Evolutionary conservation across 495 filamentous ascomycete species (phyloP).

Genomic region (Penicillium antarcticum): DNA sequence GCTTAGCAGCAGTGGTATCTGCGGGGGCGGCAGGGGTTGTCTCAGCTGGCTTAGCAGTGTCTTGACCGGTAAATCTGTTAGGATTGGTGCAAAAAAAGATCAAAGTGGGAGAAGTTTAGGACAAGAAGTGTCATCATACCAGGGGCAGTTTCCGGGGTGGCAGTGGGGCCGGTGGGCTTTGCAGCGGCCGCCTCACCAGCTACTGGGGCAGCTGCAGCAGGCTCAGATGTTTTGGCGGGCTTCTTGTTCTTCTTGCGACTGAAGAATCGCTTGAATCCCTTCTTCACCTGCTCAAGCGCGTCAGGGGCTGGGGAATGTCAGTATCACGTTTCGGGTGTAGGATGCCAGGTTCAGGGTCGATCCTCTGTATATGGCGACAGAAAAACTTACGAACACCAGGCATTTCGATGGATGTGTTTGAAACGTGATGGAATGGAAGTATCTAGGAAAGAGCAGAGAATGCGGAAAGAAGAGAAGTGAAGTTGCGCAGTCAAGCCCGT

Average conservation of each 20-base stretch:
- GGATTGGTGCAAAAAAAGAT: not conserved
- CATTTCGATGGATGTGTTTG: not conserved
- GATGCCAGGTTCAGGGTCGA: not conserved
- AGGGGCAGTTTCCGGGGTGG: not conserved
- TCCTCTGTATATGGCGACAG: not conserved
- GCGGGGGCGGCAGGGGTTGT: not conserved
- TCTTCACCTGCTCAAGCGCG: conserved; percentile 6
- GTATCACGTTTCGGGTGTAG: not conserved
- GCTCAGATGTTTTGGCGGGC: not conserved
- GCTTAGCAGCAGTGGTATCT: not conserved
- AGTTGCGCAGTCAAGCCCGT: not conserved
- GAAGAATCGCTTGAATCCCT: conserved; percentile 6
- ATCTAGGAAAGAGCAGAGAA: not conserved
- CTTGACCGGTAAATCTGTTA: not conserved
- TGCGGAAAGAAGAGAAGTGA: not conserved
- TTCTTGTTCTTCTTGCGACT: conserved; percentile 6
- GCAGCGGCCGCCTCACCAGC: not conserved
- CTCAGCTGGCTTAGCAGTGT: not conserved
- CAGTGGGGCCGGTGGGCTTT: not conserved
- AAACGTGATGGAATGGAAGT: not conserved
- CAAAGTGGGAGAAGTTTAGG: not conserved
- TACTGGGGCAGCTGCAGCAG: not conserved
- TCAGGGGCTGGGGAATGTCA: not conserved
- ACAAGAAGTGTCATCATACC: not conserved
- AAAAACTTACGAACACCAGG: conserved; percentile 8